These are phyloP conservation scores for Blastobotrys parvus DNA, from an alignment of 805 yeast genomes.

Conservation along the genomic window DNA sequence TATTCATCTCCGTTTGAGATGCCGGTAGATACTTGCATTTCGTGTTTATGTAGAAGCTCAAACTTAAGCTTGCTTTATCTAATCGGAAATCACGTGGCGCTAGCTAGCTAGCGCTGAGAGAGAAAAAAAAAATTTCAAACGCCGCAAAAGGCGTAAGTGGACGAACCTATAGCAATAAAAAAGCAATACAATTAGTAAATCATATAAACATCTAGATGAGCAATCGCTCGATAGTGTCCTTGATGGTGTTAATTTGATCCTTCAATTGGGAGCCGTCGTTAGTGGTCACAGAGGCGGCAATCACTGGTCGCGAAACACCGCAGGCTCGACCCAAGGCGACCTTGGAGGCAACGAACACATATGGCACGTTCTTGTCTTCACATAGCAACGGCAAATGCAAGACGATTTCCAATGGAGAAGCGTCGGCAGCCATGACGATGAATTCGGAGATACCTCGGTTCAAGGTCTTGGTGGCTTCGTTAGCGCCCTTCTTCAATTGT, in stretches of 20 bases:
- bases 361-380: conserved; percentile 99
- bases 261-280: conserved; percentile 97
- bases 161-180: neutral
- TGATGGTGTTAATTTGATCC: conserved; percentile 93
- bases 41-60: too few species aligned
- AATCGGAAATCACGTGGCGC: neutral
- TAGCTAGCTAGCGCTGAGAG: neutral
- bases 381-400: conserved; percentile 95
- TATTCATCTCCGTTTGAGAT: too few species aligned
- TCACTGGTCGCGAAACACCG: conserved; percentile 99
- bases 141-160: neutral
- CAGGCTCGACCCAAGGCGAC: conserved; percentile 99
- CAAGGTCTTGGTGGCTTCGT: conserved; percentile 98
- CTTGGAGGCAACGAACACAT: conserved; percentile 97
- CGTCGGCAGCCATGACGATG: conserved; percentile 99
- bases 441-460: conserved; percentile 99
- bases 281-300: conserved; percentile 96
- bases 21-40: too few species aligned
- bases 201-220: conserved; percentile 50
- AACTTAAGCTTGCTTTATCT: too few species aligned
- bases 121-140: neutral
- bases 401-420: conserved; percentile 97
- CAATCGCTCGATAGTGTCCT: conserved; percentile 98
- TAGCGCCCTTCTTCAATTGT: conserved; percentile 99
- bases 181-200: too few species aligned